Evolutionary conservation across 2,329 filamentous ascomycete species (phyloP).

Genomic region (Penicillium sp.): DNA sequence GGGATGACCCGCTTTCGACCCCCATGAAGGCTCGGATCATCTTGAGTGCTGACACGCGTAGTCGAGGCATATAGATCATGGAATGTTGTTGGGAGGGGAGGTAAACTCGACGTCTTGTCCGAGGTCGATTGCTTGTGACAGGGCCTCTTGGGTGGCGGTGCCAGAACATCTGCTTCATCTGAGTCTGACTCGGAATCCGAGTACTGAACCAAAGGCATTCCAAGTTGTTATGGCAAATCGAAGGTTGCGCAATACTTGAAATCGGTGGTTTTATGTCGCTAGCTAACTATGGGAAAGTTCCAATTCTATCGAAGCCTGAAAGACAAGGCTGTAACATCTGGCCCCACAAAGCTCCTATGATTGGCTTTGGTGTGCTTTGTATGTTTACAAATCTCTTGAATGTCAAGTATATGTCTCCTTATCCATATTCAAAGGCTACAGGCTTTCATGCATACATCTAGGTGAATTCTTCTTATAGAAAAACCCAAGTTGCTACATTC

Average conservation of each 20-base stretch:
- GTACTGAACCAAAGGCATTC: constrained; percentile 68
- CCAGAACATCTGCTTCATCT: constrained; percentile 16
- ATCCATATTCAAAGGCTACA: too few relatives aligned
- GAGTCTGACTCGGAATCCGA: constrained; percentile 48
- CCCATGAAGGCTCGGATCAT: constrained; percentile 82
- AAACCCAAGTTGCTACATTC: too few relatives aligned
- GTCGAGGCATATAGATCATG: constrained; percentile 87
- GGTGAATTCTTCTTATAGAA: too few relatives aligned
- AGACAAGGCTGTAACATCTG: not conserved
- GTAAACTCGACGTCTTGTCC: constrained; percentile 45
- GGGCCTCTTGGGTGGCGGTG: constrained; percentile 26
- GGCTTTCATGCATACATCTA: too few relatives aligned
- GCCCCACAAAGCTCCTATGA: not conserved
- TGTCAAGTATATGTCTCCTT: too few relatives aligned
- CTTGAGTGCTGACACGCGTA: constrained; percentile 72
- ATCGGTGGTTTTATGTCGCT: not conserved
- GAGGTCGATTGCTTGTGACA: constrained; percentile 23
- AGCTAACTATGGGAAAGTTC: not conserved
- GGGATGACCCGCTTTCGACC: constrained; percentile 80
- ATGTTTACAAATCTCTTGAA: too few relatives aligned
- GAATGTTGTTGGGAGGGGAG: constrained; percentile 77
- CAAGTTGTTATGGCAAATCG: not conserved
- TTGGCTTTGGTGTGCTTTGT: not conserved
- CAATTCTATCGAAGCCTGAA: not conserved
- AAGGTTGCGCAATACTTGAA: not conserved